phyloP scores from a whole-genome alignment of 2,329 filamentous ascomycete genomes.

The Colletotrichum magnum region DNA sequence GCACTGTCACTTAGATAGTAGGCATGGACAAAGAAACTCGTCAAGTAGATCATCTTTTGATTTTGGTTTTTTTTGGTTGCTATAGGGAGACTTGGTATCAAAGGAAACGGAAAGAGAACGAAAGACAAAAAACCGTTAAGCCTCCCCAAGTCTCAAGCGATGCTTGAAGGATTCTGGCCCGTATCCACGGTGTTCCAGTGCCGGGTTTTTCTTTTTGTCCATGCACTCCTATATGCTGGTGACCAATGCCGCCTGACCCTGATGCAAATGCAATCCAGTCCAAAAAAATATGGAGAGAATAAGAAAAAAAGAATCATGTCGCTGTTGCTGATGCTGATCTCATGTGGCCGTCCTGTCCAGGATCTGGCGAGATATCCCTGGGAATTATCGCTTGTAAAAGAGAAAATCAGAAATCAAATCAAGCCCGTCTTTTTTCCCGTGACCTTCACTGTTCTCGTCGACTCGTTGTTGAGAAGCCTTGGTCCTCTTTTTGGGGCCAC shows the following conservation, averaged over 20 bases:
- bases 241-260: constrained; percentile 25
- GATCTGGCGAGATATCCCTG: constrained; percentile 31
- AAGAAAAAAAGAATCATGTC: constrained; percentile 27
- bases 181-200: constrained; percentile 24
- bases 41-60: constrained; percentile 7
- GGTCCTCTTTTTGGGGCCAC: constrained; percentile 1
- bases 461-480: constrained; percentile 11
- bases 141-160: constrained; percentile 20
- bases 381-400: constrained; percentile 35
- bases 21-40: no score
- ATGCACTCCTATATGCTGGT: constrained; percentile 40
- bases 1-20: not conserved
- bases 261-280: constrained; percentile 35
- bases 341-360: constrained; percentile 37
- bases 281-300: not conserved
- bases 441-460: constrained; percentile 18
- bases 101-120: constrained; percentile 17
- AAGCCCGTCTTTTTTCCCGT: constrained; percentile 10
- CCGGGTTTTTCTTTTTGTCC: constrained; percentile 15
- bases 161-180: constrained; percentile 21
- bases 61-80: constrained; percentile 21
- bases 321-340: constrained; percentile 41
- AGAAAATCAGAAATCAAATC: constrained; percentile 23
- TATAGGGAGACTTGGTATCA: constrained; percentile 27
- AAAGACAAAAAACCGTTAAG: not conserved